These are phyloP conservation scores for Beauveria bassiana DNA, from an alignment of 2,329 filamentous ascomycete species.

Conservation along the genomic window DNA sequence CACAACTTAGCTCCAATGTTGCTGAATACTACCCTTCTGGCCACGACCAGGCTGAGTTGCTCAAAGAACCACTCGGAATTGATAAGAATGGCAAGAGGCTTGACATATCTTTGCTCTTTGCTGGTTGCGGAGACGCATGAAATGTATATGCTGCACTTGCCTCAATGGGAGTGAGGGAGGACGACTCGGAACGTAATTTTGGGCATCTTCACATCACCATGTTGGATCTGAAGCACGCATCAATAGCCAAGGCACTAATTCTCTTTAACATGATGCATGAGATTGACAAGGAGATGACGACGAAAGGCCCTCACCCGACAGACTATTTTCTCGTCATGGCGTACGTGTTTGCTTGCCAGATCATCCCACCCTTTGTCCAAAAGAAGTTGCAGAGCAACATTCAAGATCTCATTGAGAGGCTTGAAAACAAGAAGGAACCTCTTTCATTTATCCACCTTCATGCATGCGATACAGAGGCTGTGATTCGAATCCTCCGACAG, in stretches of 20 bases:
- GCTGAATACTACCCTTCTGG: not conserved
- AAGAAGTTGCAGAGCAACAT: conserved; percentile 16
- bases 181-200: not conserved
- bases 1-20: not conserved
- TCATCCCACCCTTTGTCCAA: conserved; percentile 16
- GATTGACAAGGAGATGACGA: conserved; percentile 7
- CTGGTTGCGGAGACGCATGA: conserved; percentile 19
- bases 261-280: conserved; percentile 13
- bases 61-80: not conserved
- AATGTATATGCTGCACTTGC: conserved; percentile 16
- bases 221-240: conserved; percentile 18
- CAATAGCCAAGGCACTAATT: conserved; percentile 18
- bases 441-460: not conserved
- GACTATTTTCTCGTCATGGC: conserved; percentile 14
- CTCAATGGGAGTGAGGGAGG: not conserved
- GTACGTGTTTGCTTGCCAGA: conserved; percentile 15
- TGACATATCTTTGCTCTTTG: conserved; percentile 17
- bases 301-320: not conserved
- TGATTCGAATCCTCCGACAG: conserved; percentile 12
- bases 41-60: not conserved
- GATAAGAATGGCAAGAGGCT: not conserved
- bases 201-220: conserved; percentile 17
- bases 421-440: conserved; percentile 11
- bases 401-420: conserved; percentile 10
- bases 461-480: not conserved